Conservation (phyloP, 139 green algal species). For the Diplosphaera chodatii region DNA sequence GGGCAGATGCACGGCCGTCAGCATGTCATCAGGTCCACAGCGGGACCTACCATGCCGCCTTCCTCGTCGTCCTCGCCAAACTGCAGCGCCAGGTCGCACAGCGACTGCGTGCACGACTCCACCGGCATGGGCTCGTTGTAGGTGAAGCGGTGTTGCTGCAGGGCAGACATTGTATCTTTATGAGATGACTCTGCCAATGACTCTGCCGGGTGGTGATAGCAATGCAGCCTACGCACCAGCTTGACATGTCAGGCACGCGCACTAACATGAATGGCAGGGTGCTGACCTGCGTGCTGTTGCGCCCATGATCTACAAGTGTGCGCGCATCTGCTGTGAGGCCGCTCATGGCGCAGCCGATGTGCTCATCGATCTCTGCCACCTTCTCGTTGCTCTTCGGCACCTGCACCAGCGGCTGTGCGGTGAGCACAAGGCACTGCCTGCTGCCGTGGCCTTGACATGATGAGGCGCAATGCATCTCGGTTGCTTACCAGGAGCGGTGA, state of each 20-base stretch:
- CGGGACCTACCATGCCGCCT: slow-evolving; percentile 55
- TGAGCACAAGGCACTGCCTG: neutral
- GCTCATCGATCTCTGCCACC: slow-evolving; percentile 91
- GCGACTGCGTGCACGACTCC: slow-evolving; percentile 78
- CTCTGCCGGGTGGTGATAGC: no score
- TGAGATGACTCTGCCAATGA: no score
- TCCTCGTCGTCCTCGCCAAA: slow-evolving; percentile 96
- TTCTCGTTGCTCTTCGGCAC: slow-evolving; percentile 94
- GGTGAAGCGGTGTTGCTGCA: slow-evolving; percentile 93
- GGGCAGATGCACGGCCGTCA: no score
- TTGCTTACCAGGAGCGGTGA: slow-evolving; percentile 82
- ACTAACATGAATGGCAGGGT: no score
- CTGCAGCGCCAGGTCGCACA: slow-evolving; percentile 91
- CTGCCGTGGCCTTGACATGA: no score
- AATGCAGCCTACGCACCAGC: no score
- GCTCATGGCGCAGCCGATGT: slow-evolving; percentile 95
- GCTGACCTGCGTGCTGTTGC: slow-evolving; percentile 82
- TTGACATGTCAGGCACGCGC: no score
- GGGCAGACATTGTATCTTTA: neutral
- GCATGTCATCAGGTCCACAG: no score
- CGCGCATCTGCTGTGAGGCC: slow-evolving; percentile 94
- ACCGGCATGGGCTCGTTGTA: slow-evolving; percentile 98
- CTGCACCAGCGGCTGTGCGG: slow-evolving; percentile 30
- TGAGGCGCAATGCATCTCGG: no score
- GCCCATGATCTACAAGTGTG: slow-evolving; percentile 94